These are phyloP conservation scores for Euclidium syriacum DNA, from an alignment of 345 rosid genomes.

Conservation along the genomic window DNA sequence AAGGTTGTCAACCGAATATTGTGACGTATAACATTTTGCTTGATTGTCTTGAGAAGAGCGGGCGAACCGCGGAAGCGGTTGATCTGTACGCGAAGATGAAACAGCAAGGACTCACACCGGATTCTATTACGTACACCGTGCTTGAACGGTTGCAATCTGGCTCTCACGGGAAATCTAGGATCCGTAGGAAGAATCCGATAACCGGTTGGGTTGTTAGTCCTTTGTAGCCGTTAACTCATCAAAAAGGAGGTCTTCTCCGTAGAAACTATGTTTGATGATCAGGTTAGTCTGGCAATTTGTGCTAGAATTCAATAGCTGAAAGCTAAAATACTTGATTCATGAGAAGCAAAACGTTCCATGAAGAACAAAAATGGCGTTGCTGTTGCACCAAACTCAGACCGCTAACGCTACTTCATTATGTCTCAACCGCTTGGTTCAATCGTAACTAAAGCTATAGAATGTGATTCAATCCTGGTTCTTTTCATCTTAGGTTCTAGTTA, in stretches of 20 bases:
- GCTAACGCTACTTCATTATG: too few species aligned
- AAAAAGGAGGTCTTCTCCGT: neutral
- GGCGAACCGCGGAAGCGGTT: conserved; percentile 81
- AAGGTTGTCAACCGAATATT: conserved; percentile 83
- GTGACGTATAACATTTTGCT: conserved; percentile 86
- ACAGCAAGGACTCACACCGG: conserved; percentile 77
- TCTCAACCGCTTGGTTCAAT: too few species aligned
- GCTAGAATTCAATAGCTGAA: too few species aligned
- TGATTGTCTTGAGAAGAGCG: conserved; percentile 77
- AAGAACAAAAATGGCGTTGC: too few species aligned
- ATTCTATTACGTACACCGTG: conserved; percentile 70
- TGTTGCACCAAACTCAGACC: too few species aligned
- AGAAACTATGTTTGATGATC: too few species aligned
- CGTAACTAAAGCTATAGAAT: too few species aligned
- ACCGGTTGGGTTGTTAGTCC: conserved; percentile 92
- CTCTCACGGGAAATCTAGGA: conserved; percentile 49
- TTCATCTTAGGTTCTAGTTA: too few species aligned
- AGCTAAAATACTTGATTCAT: too few species aligned
- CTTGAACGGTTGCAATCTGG: conserved; percentile 81
- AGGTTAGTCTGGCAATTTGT: too few species aligned
- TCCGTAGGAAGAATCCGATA: conserved; percentile 79
- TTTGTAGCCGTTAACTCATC: conserved; percentile 17
- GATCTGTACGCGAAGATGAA: conserved; percentile 71
- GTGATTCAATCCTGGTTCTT: too few species aligned
- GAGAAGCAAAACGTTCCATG: too few species aligned